These are phyloP conservation scores for Acanthamoeba healyi DNA, from an alignment of 208 protist species.

Conservation along the genomic window DNA sequence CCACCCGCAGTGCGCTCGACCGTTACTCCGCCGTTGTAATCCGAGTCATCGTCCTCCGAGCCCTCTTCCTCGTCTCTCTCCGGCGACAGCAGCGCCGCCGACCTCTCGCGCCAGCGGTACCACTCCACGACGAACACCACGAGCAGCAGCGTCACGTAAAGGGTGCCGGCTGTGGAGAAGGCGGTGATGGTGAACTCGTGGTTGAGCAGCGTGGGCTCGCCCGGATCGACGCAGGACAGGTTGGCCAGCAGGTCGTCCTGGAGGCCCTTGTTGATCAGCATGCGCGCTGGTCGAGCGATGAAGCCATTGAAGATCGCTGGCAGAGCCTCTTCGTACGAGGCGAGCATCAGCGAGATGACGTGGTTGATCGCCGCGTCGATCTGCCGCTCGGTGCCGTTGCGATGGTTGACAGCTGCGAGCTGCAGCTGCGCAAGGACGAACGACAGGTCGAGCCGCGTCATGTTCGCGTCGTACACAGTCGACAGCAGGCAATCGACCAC, in stretches of 20 bases:
- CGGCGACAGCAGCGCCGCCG: neutral
- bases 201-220: neutral
- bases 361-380: constrained; percentile 63
- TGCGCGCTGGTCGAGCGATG: neutral
- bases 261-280: neutral
- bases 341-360: neutral
- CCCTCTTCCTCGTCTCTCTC: neutral
- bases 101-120: neutral
- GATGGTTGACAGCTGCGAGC: neutral
- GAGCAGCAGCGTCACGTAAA: neutral
- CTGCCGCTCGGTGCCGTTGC: constrained; percentile 7
- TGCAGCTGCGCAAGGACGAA: neutral
- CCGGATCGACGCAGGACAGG: neutral
- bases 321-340: constrained; percentile 9
- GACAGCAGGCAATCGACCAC: constrained; percentile 18
- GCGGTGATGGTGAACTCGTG: neutral
- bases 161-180: neutral
- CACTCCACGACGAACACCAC: neutral
- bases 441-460: constrained; percentile 29
- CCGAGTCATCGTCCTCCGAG: neutral
- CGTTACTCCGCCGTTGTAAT: neutral
- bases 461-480: neutral
- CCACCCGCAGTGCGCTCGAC: too few species aligned
- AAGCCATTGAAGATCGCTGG: constrained; percentile 56
- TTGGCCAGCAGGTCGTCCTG: neutral